Evolutionary conservation across 371 early-diverging fungal genomes (phyloP).

Genomic region (Actinomucor elegans): DNA sequence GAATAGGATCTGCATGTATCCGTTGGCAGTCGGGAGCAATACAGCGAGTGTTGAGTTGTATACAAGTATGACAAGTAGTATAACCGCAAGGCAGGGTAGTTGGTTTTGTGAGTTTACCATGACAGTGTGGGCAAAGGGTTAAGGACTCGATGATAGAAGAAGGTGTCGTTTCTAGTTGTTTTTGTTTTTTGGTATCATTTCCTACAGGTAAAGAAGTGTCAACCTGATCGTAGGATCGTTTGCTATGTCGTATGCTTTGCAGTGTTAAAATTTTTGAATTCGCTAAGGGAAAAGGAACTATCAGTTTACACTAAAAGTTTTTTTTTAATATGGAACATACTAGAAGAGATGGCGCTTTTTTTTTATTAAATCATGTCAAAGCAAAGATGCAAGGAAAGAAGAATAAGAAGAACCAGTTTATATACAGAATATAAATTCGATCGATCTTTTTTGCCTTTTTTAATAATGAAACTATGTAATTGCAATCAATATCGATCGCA

Average conservation of each 20-base stretch:
- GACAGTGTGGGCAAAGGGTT: conserved; percentile 17
- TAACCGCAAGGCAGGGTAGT: conserved; percentile 52
- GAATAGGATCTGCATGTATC: conserved; percentile 8
- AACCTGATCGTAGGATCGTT: conserved; percentile 20
- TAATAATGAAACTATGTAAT: neutral
- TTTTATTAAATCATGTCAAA: too few species aligned
- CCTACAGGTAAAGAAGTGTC: conserved; percentile 13
- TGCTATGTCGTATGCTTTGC: conserved; percentile 7
- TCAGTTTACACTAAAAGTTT: too few species aligned
- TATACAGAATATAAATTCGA: neutral
- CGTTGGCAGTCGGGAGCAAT: conserved; percentile 13
- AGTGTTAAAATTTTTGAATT: too few species aligned
- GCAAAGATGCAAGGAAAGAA: neutral
- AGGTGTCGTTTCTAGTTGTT: neutral
- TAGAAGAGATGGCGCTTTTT: too few species aligned
- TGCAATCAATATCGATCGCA: conserved; percentile 4
- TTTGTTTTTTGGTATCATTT: conserved; percentile 3
- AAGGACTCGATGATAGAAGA: neutral
- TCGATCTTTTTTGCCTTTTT: conserved; percentile 13
- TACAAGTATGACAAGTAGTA: conserved; percentile 38
- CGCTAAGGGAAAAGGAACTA: too few species aligned
- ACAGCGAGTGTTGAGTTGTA: conserved; percentile 5
- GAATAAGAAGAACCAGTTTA: neutral
- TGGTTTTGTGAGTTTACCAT: conserved; percentile 22
- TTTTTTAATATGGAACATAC: too few species aligned